phyloP scores from a whole-genome alignment of 192 early-diverging fungal genomes.

The Coemansia sp. region DNA sequence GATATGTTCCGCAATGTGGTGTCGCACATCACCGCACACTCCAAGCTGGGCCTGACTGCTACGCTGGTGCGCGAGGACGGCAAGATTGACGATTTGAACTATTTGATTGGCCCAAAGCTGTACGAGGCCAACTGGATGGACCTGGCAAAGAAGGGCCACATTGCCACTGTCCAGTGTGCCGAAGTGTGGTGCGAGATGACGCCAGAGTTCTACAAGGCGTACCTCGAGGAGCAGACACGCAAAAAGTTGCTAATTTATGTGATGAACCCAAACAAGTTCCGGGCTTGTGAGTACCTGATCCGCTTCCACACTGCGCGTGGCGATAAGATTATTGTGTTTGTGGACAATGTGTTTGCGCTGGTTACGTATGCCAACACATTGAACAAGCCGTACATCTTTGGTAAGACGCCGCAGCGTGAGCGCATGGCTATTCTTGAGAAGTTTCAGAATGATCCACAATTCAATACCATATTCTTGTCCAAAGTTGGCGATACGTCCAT shows the following conservation, averaged over 20 bases:
- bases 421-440: constrained; percentile 89
- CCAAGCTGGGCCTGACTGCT: constrained; percentile 96
- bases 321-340: constrained; percentile 99
- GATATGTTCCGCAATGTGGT: constrained; percentile 95
- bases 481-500: constrained; percentile 99
- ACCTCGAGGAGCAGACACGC: constrained; percentile 76
- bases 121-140: constrained; percentile 99
- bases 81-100: constrained; percentile 96
- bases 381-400: constrained; percentile 85
- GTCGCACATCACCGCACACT: constrained; percentile 86
- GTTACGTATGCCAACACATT: constrained; percentile 86
- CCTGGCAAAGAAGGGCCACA: constrained; percentile 91
- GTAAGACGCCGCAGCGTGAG: constrained; percentile 85
- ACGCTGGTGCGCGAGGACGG: constrained; percentile 98
- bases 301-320: constrained; percentile 87
- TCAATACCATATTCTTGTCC: constrained; percentile 88
- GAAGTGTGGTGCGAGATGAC: constrained; percentile 99
- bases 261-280: constrained; percentile 98
- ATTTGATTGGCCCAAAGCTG: constrained; percentile 97
- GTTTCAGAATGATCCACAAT: constrained; percentile 87
- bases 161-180: constrained; percentile 97
- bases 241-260: constrained; percentile 85
- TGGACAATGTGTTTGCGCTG: constrained; percentile 97
- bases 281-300: constrained; percentile 96
- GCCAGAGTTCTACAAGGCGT: constrained; percentile 92